These are phyloP conservation scores for Arabidopsis hybrid DNA, from an alignment of 441 rosid species.

Conservation along the genomic window DNA sequence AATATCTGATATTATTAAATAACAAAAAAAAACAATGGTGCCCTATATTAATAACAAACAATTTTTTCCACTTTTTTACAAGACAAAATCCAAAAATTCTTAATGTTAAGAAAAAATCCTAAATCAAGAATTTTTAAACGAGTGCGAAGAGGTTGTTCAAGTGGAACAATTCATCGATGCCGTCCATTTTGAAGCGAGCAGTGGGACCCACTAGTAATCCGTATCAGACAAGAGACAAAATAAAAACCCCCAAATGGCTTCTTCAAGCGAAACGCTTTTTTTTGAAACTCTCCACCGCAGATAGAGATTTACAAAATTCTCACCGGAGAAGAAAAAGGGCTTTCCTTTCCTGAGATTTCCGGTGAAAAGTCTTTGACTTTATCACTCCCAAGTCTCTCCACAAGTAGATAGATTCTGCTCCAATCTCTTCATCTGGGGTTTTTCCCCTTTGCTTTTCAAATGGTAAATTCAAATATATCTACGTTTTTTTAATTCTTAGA, in stretches of 20 bases:
- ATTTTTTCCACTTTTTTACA: not conserved
- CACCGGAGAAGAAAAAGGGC: slow-evolving; percentile 13
- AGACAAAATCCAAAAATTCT: not conserved
- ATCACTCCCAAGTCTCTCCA: slow-evolving; percentile 13
- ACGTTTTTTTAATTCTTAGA: not conserved
- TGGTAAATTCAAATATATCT: slow-evolving; percentile 30
- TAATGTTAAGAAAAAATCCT: not conserved
- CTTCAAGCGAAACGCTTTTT: slow-evolving; percentile 26
- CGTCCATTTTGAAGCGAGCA: slow-evolving; percentile 37
- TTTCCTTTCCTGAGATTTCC: slow-evolving; percentile 13
- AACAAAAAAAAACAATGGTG: not conserved
- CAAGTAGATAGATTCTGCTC: slow-evolving; percentile 31
- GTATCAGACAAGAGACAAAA: slow-evolving; percentile 23
- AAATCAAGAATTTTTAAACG: not conserved
- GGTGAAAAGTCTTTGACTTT: slow-evolving; percentile 30
- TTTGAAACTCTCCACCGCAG: slow-evolving; percentile 13
- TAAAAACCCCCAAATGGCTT: slow-evolving; percentile 11
- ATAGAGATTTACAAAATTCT: not conserved
- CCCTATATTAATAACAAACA: not conserved
- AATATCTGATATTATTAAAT: not conserved
- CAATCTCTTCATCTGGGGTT: slow-evolving; percentile 22
- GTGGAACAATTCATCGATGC: slow-evolving; percentile 33
- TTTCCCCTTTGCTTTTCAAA: not conserved
- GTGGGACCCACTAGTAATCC: slow-evolving; percentile 40
- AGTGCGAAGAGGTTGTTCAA: not conserved